Conservation (phyloP, 805 yeast genomes). For the Candida tammaniensis region DNA sequence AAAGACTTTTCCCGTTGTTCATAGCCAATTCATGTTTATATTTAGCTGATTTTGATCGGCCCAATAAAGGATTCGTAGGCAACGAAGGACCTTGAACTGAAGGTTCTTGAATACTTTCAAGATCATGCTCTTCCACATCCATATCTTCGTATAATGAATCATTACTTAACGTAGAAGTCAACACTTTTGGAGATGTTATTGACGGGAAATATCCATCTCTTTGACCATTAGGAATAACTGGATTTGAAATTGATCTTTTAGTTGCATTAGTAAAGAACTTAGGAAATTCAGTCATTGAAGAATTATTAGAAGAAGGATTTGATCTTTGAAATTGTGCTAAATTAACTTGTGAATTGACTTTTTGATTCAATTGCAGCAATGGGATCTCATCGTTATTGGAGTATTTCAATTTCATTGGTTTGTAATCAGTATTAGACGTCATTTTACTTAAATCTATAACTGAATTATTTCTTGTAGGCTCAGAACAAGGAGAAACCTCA, state of each 20-base stretch:
- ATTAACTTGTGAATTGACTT: conserved; percentile 40
- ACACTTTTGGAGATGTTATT: conserved; percentile 3
- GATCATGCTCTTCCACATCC: conserved; percentile 12
- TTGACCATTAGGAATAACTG: conserved; percentile 12
- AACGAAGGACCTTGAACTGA: background rate
- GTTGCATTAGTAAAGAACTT: conserved; percentile 8
- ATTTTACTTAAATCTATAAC: conserved; percentile 38
- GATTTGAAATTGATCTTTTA: conserved; percentile 22
- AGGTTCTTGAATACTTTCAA: conserved; percentile 21
- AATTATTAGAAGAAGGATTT: conserved; percentile 15
- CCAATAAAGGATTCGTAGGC: conserved; percentile 11
- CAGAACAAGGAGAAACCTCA: conserved; percentile 40
- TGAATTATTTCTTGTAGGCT: conserved; percentile 40
- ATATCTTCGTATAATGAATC: conserved; percentile 9
- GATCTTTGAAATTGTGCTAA: conserved; percentile 17
- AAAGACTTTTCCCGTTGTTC: conserved; percentile 12
- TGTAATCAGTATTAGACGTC: conserved; percentile 32
- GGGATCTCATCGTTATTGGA: conserved; percentile 39
- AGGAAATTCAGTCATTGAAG: conserved; percentile 17
- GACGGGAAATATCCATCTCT: conserved; percentile 29
- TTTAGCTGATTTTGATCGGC: conserved; percentile 23
- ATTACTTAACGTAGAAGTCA: conserved; percentile 7
- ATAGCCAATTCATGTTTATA: conserved; percentile 14
- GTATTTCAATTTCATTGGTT: conserved; percentile 38
- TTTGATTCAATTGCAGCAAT: conserved; percentile 34